Percentiles rank a stretch among this genome's conserved stretches.
Evolutionary conservation across 2,329 filamentous ascomycete genomes (phyloP).

Genomic region (Phyllosticta citrichinensis): DNA sequence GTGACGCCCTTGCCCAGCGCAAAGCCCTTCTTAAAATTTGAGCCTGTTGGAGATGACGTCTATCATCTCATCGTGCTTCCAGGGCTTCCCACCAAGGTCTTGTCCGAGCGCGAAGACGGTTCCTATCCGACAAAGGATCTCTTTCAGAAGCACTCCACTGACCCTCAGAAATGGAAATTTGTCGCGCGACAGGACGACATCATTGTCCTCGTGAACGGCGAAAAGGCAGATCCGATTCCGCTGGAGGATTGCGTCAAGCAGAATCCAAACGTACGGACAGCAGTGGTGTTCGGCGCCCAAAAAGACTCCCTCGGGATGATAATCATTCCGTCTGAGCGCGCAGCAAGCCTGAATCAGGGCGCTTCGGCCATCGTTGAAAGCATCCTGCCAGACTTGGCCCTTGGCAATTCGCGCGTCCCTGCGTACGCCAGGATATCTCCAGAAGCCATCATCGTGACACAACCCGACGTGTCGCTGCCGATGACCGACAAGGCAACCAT

Average conservation of each 20-base stretch:
- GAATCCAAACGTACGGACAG: conserved; percentile 37
- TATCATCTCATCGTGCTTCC: conserved; percentile 16
- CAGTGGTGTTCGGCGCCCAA: conserved; percentile 43
- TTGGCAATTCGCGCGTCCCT: neutral
- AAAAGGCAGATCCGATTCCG: conserved; percentile 3
- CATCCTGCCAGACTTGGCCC: neutral
- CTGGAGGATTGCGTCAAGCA: neutral
- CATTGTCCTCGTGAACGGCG: conserved; percentile 4
- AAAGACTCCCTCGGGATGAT: conserved; percentile 1
- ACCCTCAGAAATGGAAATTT: neutral
- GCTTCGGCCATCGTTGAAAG: neutral
- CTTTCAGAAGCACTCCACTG: neutral
- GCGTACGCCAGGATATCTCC: neutral
- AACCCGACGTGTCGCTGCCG: neutral
- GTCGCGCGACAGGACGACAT: neutral
- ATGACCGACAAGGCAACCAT: conserved; percentile 34
- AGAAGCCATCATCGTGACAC: neutral
- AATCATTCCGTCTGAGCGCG: neutral
- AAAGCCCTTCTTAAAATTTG: conserved; percentile 20
- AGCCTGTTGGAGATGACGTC: neutral
- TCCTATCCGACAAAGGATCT: conserved; percentile 36
- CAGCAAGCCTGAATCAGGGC: neutral
- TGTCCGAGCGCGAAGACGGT: conserved; percentile 28
- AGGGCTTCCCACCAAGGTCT: conserved; percentile 20
- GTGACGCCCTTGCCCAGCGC: conserved; percentile 34